Evolutionary conservation across 352 stramenopile genomes (phyloP), one percentile per base, ranked within the genome.

Genomic region (Pythium rhizo-oryzae): DNA sequence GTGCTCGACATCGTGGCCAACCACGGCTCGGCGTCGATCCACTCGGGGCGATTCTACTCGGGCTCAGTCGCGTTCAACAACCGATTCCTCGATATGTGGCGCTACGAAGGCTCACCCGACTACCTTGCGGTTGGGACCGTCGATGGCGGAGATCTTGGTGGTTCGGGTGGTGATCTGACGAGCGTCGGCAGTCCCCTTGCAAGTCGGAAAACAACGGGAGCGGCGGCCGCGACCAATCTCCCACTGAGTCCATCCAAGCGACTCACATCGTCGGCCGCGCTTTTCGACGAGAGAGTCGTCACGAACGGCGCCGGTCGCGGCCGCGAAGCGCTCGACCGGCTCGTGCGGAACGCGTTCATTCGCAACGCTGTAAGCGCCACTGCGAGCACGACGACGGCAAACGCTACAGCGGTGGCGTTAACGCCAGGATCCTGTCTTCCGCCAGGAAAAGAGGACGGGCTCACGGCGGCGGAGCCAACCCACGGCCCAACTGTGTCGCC

Each of bases 41-140:
- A 92, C 69, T 80, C 80, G 25, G 73, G 82, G 15, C 86, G 84
- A 43, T 91, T 93, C 50, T 92, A 91, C 69, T 85, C 78, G 0
- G 84, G 85, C 24, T 87, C 81, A 6, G 82, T 91, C 28, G 70
- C 79, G 23, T 92, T 94, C 71, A 91, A 79, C 67, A 89, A 89
- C 74, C 84, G 83, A 51, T 94, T 92, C 49, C 76, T 94, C 39
- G 84, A 90, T 61, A 90, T 92, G 81, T 93, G 85, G 85, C 74
- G 82, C 19, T 84, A 90, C 57, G 85, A 93, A 75, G 85, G 82
- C 23, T 93, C 83, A 4, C 84, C 84, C 0, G 85, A 93, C 70
- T 93, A 93, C 59, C 69, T 93, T 23, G 84, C 79, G 1, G 81
- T 79, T 7, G 71, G 78, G 23, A 15, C 37, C 4, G 21, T 13